Evolutionary conservation across 306 rosid genomes (phyloP), one percentile per base, ranked within the genome.

Genomic region (Alnus rubra): DNA sequence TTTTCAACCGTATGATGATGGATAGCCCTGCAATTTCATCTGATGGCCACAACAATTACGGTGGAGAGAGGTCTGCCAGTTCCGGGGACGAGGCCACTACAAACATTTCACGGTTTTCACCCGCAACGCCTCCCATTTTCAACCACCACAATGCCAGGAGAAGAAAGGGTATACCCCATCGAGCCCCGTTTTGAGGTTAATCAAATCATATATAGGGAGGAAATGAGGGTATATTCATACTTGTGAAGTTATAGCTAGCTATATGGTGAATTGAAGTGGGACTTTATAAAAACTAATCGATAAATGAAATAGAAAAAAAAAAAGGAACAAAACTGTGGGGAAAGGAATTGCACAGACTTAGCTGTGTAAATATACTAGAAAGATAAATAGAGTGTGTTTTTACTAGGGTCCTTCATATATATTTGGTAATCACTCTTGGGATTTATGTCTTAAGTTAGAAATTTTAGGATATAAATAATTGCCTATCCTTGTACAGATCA

Each of bases 111-210:
- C 45, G 45, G 7, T 42, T 42, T 42, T 42, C 86, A 68, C 90
- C 88, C 0, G 76, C 79, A 49, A 84, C 90, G 15, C 86, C 90
- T 7, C 86, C 86, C 14, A 77, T 81, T 42, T 82, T 73, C 81
- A 84, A 84, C 75, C 88, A 82, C 82, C 78, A 19, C 75, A 87
- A 84, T 82, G 86, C 88, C 62, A 75, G 84, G 56, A 84, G 90
- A 70, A 81, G 88, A 73, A 84, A 84, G 81, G 90, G 90, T 68
- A 79, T 82, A 33, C 90, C 90, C 73, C 88, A 82, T 37, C 84
- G 90, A 9, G 90, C 90, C 30, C 90, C 88, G 35, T 78, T 86
- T 76, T 83, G 69, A 80, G 68, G 19, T 55, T 19, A 49, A 47
- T 73, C 47, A n/a, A 58, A 8, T 52, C 12, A n/a, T 9, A 69